Conservation (phyloP, 2,329 filamentous ascomycete species). For the Stagonosporopsis chrysanthemi region DNA sequence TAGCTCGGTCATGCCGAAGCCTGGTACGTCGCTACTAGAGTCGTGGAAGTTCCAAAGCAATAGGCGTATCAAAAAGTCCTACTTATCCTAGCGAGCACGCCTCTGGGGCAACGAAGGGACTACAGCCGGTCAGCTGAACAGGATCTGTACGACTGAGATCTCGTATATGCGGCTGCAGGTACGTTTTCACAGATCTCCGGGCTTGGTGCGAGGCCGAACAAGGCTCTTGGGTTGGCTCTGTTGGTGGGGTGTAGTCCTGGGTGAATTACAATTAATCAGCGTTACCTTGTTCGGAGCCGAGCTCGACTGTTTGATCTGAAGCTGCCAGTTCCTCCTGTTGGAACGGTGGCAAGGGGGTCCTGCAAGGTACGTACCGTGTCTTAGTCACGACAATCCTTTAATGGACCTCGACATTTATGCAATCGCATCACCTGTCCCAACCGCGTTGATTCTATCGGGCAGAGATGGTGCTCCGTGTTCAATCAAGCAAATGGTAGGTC, state of each 20-base stretch:
- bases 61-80: background rate
- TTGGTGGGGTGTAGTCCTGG: background rate
- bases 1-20: constrained; percentile 6
- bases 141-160: background rate
- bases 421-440: background rate
- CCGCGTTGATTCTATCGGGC: background rate
- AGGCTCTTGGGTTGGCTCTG: background rate
- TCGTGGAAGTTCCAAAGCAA: constrained; percentile 1
- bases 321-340: background rate
- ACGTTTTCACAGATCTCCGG: background rate
- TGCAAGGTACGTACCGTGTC: background rate
- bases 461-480: background rate
- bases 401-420: background rate
- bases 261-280: constrained; percentile 1
- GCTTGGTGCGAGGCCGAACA: background rate
- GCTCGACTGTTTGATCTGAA: background rate
- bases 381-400: background rate
- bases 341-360: background rate
- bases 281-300: background rate
- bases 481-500: background rate
- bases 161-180: constrained; percentile 5
- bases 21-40: background rate
- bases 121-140: background rate
- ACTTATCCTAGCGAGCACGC: constrained; percentile 7
- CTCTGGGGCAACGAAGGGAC: background rate